Percentiles rank a stretch among this genome's conserved stretches.
Conservation (phyloP, 176 grass and related monocot species). For the Eremochloa ophiuroides region DNA sequence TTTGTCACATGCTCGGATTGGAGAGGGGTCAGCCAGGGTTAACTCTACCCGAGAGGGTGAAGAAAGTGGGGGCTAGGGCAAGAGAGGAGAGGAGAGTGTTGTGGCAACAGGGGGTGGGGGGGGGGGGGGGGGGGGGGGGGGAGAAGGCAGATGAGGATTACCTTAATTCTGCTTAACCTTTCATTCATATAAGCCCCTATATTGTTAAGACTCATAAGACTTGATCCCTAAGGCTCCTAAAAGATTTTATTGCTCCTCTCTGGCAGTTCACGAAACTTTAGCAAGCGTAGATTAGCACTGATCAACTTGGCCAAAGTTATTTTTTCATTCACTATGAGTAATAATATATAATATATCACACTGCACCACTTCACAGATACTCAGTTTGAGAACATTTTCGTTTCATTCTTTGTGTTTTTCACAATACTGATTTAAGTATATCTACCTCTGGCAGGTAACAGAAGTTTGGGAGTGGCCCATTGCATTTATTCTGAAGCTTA, state of each 20-base stretch:
- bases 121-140: no score
- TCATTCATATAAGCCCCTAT: background rate
- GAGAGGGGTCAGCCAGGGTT: background rate
- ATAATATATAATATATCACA: background rate
- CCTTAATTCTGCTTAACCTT: background rate
- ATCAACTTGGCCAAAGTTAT: background rate
- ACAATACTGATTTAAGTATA: background rate
- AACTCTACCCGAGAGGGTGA: background rate
- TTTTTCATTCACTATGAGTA: background rate
- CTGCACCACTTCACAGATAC: background rate
- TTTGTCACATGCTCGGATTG: background rate
- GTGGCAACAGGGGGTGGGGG: no score
- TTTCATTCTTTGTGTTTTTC: slow-evolving; percentile 21
- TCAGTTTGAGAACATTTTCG: background rate
- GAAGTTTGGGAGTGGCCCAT: slow-evolving; percentile 75
- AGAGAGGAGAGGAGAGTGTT: no score
- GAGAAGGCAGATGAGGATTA: no score
- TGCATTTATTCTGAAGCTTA: slow-evolving; percentile 72
- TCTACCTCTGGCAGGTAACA: slow-evolving; percentile 45
- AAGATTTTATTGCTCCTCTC: background rate
- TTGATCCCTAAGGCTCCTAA: background rate
- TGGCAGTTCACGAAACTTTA: background rate
- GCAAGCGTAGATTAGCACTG: background rate
- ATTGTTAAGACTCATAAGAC: background rate
- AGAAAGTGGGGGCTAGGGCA: background rate